phyloP scores from a whole-genome alignment of 2,329 filamentous ascomycete genomes.

The Diaporthe caulivora region DNA sequence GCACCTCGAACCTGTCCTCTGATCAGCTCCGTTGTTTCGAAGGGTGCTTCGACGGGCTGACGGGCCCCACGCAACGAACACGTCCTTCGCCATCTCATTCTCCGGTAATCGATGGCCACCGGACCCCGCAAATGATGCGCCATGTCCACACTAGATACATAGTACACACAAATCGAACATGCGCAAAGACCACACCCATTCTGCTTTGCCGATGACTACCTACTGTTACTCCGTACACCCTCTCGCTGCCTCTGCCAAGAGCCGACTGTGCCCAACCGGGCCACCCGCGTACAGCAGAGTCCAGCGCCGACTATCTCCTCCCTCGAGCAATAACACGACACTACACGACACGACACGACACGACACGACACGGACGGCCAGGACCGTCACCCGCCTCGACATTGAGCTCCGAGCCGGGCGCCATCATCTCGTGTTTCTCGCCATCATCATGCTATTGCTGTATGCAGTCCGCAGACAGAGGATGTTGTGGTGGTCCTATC shows the following conservation, averaged over 20 bases:
- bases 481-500: constrained; percentile 12
- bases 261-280: neutral
- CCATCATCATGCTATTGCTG: neutral
- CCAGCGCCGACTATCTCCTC: neutral
- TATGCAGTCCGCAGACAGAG: neutral
- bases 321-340: neutral
- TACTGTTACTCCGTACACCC: no score
- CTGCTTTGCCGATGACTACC: neutral
- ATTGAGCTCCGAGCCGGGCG: neutral
- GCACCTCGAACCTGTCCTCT: neutral
- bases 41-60: neutral
- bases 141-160: neutral
- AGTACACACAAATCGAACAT: neutral
- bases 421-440: constrained; percentile 24
- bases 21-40: neutral
- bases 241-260: no score
- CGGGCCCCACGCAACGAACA: no score
- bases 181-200: neutral
- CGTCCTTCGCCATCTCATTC: neutral
- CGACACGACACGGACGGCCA: no score
- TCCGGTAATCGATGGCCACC: neutral
- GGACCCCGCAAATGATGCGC: neutral
- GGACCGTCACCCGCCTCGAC: no score
- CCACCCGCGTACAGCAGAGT: neutral
- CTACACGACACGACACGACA: no score